Evolutionary conservation across 2,329 filamentous ascomycete species (phyloP).

Genomic region (Pseudocercospora fijiensis): DNA sequence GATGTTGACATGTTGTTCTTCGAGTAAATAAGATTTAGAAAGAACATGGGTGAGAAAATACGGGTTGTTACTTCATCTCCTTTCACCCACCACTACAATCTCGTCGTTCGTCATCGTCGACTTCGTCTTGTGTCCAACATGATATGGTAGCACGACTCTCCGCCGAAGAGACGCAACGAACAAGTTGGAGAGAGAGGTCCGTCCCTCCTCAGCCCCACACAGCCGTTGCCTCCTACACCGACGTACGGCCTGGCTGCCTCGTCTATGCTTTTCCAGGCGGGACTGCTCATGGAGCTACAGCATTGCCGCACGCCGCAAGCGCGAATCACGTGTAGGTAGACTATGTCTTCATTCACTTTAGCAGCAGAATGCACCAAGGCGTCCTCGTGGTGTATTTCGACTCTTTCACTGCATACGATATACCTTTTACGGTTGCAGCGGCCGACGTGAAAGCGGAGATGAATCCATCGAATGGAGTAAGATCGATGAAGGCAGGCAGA

Average conservation of each 20-base stretch:
- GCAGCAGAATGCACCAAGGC: background rate
- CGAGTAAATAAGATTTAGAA: too few relatives aligned
- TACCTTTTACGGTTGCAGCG: background rate
- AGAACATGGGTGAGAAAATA: background rate
- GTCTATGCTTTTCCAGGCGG: background rate
- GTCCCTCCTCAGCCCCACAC: background rate
- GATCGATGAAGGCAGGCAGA: constrained; percentile 18
- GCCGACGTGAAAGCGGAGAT: background rate
- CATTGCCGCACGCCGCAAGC: background rate
- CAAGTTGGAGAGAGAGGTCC: too few relatives aligned
- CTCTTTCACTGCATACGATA: background rate
- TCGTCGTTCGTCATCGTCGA: too few relatives aligned
- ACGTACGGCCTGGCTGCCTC: background rate
- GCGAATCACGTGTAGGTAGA: background rate
- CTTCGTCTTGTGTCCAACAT: too few relatives aligned
- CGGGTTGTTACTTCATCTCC: too few relatives aligned
- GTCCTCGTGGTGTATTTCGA: background rate
- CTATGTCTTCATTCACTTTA: background rate
- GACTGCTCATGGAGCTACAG: background rate
- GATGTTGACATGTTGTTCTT: background rate
- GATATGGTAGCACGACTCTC: too few relatives aligned
- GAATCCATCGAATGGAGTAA: background rate
- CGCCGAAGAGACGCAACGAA: too few relatives aligned
- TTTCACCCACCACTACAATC: too few relatives aligned
- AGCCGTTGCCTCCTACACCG: background rate